These are phyloP conservation scores for Candida rishiriensis DNA, from an alignment of 805 yeast species.

Conservation along the genomic window DNA sequence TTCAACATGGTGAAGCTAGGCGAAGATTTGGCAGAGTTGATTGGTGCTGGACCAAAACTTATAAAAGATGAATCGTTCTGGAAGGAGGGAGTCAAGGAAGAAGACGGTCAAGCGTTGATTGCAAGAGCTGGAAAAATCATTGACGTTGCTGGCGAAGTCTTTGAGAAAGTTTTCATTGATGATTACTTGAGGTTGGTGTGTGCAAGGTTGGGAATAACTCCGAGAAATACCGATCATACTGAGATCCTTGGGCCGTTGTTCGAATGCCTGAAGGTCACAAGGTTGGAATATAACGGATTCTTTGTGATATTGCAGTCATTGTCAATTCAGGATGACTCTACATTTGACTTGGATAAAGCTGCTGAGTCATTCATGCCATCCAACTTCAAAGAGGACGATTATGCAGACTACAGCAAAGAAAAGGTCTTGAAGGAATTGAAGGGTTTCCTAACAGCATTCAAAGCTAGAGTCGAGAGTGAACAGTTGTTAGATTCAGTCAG, in stretches of 20 bases:
- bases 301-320: conserved; percentile 59
- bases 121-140: conserved; percentile 63
- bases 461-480: conserved; percentile 32
- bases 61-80: conserved; percentile 40
- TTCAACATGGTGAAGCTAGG: conserved; percentile 88
- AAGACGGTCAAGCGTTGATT: conserved; percentile 46
- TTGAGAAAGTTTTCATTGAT: conserved; percentile 55
- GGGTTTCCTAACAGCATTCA: conserved; percentile 52
- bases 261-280: conserved; percentile 53
- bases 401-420: conserved; percentile 26
- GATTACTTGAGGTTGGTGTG: conserved; percentile 56
- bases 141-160: conserved; percentile 59
- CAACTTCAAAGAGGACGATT: conserved; percentile 22
- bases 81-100: conserved; percentile 42
- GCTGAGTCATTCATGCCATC: conserved; percentile 26
- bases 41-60: conserved; percentile 64
- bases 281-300: conserved; percentile 76
- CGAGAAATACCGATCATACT: conserved; percentile 36
- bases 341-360: conserved; percentile 28
- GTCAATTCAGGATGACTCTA: conserved; percentile 26
- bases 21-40: conserved; percentile 73
- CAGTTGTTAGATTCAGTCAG: conserved; percentile 37
- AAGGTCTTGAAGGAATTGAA: conserved; percentile 38
- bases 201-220: conserved; percentile 62
- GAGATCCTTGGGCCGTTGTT: conserved; percentile 56